Conservation (phyloP, 73 alveolate genomes). For the Blepharisma japonicum region DNA sequence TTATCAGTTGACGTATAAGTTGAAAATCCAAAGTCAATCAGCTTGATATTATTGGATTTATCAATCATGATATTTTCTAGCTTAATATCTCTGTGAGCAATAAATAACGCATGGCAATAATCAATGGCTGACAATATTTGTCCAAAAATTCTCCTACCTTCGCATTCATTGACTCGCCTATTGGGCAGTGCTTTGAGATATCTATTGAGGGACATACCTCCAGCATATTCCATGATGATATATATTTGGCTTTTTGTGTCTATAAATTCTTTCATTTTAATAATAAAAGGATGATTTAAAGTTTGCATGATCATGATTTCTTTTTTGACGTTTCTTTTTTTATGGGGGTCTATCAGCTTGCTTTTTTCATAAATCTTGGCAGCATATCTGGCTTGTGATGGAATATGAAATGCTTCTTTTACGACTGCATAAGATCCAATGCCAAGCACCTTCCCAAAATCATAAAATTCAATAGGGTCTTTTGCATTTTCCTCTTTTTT, state of each 20-base stretch:
- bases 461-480: neutral
- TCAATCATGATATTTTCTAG: conserved; percentile 55
- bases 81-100: conserved; percentile 60
- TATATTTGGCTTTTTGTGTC: conserved; percentile 47
- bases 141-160: conserved; percentile 44
- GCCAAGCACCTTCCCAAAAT: conserved; percentile 40
- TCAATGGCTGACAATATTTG: conserved; percentile 48
- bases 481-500: too few species aligned
- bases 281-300: conserved; percentile 49
- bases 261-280: conserved; percentile 37
- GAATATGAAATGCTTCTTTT: conserved; percentile 38
- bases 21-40: conserved; percentile 60
- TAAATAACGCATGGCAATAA: conserved; percentile 48
- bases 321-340: conserved; percentile 42
- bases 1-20: conserved; percentile 45
- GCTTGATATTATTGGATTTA: conserved; percentile 50
- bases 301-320: conserved; percentile 45
- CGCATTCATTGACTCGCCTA: conserved; percentile 37
- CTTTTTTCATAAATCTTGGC: conserved; percentile 57
- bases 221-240: conserved; percentile 45
- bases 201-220: conserved; percentile 42
- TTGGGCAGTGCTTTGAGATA: conserved; percentile 39
- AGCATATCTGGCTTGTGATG: conserved; percentile 48
- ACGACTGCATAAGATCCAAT: conserved; percentile 65
- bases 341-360: conserved; percentile 42